Percentiles rank a stretch among this genome's conserved stretches.
Conservation (phyloP, 441 rosid species). For the Erysimum cheiri region DNA sequence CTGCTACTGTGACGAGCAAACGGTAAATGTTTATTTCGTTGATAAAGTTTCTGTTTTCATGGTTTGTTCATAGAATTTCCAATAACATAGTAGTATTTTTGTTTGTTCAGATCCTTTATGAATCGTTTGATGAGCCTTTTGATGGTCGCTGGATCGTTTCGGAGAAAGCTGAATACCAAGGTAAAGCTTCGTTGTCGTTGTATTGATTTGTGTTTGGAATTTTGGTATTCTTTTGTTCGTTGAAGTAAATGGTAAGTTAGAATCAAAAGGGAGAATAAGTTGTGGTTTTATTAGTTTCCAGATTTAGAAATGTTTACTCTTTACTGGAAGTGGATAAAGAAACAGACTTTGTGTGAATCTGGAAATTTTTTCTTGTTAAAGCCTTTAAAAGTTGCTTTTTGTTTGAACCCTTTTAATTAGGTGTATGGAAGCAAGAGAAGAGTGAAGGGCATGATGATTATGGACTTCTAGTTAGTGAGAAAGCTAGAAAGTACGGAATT, state of each 20-base stretch:
- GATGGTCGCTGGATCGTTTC: slow-evolving; percentile 90
- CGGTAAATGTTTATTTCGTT: slow-evolving; percentile 29
- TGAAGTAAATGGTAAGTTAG: not conserved
- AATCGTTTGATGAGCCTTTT: slow-evolving; percentile 82
- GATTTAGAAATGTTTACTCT: slow-evolving; percentile 2
- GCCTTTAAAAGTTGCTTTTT: not conserved
- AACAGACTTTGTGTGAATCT: not conserved
- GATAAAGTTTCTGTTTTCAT: not conserved
- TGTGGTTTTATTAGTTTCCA: not conserved
- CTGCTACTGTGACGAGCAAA: slow-evolving; percentile 53
- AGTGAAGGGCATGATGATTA: slow-evolving; percentile 96
- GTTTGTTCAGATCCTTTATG: slow-evolving; percentile 65
- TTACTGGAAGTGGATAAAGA: not conserved
- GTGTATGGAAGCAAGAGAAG: slow-evolving; percentile 92
- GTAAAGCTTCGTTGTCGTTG: slow-evolving; percentile 37
- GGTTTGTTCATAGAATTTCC: not conserved
- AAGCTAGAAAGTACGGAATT: slow-evolving; percentile 84
- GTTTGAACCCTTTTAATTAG: slow-evolving; percentile 46
- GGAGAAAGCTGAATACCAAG: slow-evolving; percentile 72
- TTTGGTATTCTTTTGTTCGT: not conserved
- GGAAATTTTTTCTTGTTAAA: not conserved
- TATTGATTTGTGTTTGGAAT: not conserved
- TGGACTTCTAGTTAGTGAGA: slow-evolving; percentile 94
- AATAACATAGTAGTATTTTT: not conserved
- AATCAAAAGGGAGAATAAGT: not conserved